Conservation (phyloP, 352 stramenopile species). For the Pythium aristosporum region DNA sequence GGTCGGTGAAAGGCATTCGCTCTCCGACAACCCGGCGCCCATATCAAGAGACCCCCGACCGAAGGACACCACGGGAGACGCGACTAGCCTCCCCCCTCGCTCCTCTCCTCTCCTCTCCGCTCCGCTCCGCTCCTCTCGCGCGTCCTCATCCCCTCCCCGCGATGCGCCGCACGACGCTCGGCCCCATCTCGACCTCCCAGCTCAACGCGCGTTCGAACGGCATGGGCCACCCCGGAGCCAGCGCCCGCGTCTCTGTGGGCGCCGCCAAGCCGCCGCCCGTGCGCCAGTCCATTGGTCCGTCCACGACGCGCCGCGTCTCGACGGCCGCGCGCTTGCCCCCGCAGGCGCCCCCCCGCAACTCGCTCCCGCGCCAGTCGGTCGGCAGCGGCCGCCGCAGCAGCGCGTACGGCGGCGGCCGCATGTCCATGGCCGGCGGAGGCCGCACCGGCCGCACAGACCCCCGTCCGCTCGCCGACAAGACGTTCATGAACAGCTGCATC, state of each 20-base stretch:
- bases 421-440: slow-evolving; percentile 42
- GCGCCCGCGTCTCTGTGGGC: slow-evolving; percentile 55
- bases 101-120: neutral
- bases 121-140: neutral
- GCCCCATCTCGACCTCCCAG: slow-evolving; percentile 82
- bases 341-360: slow-evolving; percentile 35
- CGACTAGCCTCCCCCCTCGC: too few species aligned
- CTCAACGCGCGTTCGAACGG: slow-evolving; percentile 59
- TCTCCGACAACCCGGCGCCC: neutral
- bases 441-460: slow-evolving; percentile 66
- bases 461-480: slow-evolving; percentile 88
- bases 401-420: slow-evolving; percentile 53
- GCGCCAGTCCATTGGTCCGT: slow-evolving; percentile 62
- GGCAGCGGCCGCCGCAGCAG: slow-evolving; percentile 54
- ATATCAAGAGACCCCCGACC: neutral
- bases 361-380: slow-evolving; percentile 52
- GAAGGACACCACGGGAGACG: neutral
- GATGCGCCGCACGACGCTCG: slow-evolving; percentile 86
- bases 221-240: slow-evolving; percentile 29
- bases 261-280: slow-evolving; percentile 40
- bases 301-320: slow-evolving; percentile 52
- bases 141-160: neutral
- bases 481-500: slow-evolving; percentile 92
- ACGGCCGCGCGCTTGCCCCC: slow-evolving; percentile 29
- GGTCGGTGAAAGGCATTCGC: neutral